These are phyloP conservation scores for Blastomyces percursus DNA, from an alignment of 2,329 filamentous ascomycete genomes.

Conservation along the genomic window DNA sequence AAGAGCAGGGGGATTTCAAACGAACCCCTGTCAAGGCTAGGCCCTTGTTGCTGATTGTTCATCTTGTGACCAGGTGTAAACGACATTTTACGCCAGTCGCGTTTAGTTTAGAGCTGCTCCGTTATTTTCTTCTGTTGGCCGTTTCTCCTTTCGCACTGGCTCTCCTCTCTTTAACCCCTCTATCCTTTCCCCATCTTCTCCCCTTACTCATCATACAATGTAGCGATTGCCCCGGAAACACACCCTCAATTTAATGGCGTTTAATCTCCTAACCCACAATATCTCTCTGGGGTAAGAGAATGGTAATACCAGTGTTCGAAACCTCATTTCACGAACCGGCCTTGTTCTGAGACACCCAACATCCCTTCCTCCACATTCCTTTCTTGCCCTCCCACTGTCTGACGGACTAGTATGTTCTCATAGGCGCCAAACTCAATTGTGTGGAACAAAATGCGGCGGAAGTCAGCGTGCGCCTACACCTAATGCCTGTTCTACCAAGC, in stretches of 20 bases:
- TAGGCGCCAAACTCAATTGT: background rate
- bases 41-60: background rate
- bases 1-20: background rate
- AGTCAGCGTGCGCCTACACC: background rate
- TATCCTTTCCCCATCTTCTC: background rate
- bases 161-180: too few relatives aligned
- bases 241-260: background rate
- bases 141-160: background rate
- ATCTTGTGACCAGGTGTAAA: background rate
- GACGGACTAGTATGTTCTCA: background rate
- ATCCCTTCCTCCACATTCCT: background rate
- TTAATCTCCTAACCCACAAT: background rate
- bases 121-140: background rate
- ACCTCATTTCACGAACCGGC: background rate
- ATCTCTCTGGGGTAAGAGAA: too few relatives aligned
- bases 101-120: background rate
- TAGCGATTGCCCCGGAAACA: background rate
- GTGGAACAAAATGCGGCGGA: background rate
- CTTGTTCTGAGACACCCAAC: background rate
- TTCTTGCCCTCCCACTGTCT: too few relatives aligned
- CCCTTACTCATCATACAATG: background rate
- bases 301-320: background rate
- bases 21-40: background rate
- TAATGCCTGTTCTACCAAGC: background rate
- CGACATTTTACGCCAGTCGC: background rate